A percentile compares a stretch with the other conserved stretches of the same genome.
Conservation (phyloP, 768 basidiomycete species). For the Pisolithus sp. region DNA sequence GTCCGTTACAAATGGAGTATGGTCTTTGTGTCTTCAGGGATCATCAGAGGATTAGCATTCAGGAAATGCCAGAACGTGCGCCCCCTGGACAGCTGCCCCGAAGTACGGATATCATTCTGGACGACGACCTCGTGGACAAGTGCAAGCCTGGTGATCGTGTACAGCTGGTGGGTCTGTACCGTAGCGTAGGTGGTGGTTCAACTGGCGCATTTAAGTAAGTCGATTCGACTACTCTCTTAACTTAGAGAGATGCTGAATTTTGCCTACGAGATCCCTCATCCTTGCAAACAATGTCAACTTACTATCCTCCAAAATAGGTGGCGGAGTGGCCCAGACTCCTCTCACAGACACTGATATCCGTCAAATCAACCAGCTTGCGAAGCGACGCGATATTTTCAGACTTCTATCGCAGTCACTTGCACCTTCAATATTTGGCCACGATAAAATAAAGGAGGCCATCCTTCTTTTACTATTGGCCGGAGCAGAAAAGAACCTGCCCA, state of each 20-base stretch:
- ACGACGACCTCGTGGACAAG: conserved; percentile 94
- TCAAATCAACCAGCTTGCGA: conserved; percentile 88
- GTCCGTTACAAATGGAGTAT: conserved; percentile 83
- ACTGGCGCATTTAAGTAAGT: conserved; percentile 90
- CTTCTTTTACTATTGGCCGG: conserved; percentile 91
- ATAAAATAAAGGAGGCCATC: conserved; percentile 92
- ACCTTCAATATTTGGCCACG: conserved; percentile 94
- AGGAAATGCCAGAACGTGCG: conserved; percentile 99
- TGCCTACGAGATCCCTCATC: conserved; percentile 67
- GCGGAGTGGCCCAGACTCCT: conserved; percentile 88
- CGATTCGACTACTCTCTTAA: conserved; percentile 7
- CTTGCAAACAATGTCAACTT: conserved; percentile 94
- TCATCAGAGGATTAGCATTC: conserved; percentile 95
- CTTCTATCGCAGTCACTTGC: conserved; percentile 93
- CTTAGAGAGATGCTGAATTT: conserved; percentile 1
- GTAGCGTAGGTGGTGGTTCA: conserved; percentile 87
- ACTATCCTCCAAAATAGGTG: conserved; percentile 90
- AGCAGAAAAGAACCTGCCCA: conserved; percentile 94
- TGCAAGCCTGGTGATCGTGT: conserved; percentile 98
- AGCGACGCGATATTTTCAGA: conserved; percentile 78
- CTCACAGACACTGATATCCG: conserved; percentile 94
- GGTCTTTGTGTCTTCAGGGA: conserved; percentile 90
- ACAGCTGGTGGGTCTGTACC: conserved; percentile 92
- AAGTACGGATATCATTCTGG: conserved; percentile 92
- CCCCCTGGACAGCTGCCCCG: conserved; percentile 95